Percentiles rank a stretch among this genome's conserved stretches.
These are phyloP conservation scores for Neurospora tetrasperma DNA, from an alignment of 495 filamentous ascomycete species.

Conservation along the genomic window DNA sequence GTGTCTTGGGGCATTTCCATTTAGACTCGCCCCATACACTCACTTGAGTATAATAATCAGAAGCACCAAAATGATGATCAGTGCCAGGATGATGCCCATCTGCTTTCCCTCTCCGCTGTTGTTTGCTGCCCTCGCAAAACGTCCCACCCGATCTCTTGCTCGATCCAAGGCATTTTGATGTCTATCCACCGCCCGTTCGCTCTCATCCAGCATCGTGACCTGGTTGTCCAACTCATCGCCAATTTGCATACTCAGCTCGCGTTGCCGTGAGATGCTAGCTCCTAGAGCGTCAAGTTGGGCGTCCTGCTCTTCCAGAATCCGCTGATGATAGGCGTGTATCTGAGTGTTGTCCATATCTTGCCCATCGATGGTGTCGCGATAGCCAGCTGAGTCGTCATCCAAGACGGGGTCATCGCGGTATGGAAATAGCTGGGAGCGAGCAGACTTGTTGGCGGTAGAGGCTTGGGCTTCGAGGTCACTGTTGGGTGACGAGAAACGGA, in stretches of 20 bases:
- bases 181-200: conserved; percentile 71
- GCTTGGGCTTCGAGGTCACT: conserved; percentile 37
- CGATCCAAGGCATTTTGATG: conserved; percentile 65
- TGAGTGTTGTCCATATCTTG: conserved; percentile 61
- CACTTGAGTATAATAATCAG: conserved; percentile 72
- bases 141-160: conserved; percentile 58
- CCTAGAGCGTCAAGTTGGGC: conserved; percentile 83
- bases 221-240: conserved; percentile 92
- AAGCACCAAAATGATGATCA: conserved; percentile 69
- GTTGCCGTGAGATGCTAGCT: conserved; percentile 77
- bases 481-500: conserved; percentile 59
- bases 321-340: conserved; percentile 73
- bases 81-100: conserved; percentile 61
- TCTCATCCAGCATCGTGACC: conserved; percentile 76
- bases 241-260: conserved; percentile 90
- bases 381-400: conserved; percentile 39
- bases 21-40: not conserved
- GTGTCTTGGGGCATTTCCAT: not conserved
- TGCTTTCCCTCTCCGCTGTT: conserved; percentile 78
- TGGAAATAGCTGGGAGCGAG: conserved; percentile 46
- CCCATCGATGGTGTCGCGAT: conserved; percentile 33
- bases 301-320: conserved; percentile 76
- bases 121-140: conserved; percentile 59
- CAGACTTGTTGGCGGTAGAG: conserved; percentile 35
- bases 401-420: conserved; percentile 41